Evolutionary conservation across 2,329 filamentous ascomycete genomes (phyloP).

Genomic region (Xylaria sp.): DNA sequence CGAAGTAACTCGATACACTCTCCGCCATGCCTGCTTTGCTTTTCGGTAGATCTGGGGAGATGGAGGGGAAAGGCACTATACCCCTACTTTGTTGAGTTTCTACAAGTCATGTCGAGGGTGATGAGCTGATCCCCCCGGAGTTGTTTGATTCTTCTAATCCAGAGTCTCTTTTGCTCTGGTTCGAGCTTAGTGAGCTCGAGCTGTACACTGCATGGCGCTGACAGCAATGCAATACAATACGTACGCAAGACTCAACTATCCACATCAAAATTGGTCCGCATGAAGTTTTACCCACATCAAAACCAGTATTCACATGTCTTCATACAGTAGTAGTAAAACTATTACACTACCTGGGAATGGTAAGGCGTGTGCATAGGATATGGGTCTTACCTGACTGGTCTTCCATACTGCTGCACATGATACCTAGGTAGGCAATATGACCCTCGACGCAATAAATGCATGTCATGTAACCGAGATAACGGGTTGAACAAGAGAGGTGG

Average conservation of each 20-base stretch:
- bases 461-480: neutral
- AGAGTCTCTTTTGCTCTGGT: neutral
- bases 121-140: neutral
- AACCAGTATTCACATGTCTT: neutral
- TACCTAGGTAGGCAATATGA: neutral
- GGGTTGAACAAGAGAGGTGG: neutral
- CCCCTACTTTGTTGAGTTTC: neutral
- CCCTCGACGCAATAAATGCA: neutral
- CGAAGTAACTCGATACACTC: neutral
- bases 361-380: neutral
- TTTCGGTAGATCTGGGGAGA: slow-evolving; percentile 22
- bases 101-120: neutral
- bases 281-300: neutral
- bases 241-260: neutral
- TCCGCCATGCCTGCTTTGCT: slow-evolving; percentile 5
- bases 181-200: neutral
- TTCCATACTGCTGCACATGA: too few relatives aligned
- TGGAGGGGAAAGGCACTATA: slow-evolving; percentile 8
- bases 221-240: neutral
- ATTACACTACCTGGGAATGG: too few relatives aligned
- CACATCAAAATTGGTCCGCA: neutral
- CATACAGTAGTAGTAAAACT: neutral
- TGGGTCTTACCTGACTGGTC: neutral
- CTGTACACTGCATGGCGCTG: neutral
- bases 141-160: neutral